Evolutionary conservation across 2,329 filamentous ascomycete genomes (phyloP), one percentile per base, ranked within the genome.

Genomic region (Parastagonospora avenae): DNA sequence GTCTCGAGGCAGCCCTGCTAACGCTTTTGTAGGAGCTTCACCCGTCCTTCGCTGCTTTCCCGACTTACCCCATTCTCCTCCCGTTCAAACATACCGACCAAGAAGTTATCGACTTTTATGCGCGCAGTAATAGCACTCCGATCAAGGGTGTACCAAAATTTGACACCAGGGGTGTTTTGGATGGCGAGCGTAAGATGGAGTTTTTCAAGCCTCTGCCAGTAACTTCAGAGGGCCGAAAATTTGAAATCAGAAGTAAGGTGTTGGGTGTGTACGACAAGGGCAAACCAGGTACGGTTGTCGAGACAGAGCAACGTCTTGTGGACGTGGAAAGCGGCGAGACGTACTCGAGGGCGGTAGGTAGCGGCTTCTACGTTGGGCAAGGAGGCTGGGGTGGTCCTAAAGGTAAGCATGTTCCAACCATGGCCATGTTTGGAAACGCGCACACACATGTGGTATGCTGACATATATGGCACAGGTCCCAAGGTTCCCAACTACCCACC

Each of bases 221-320:
- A 0, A 83, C 84, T 6, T 92, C 87, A 33, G 85, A 80, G 9
- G 91, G 90, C 53, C 80, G 80, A 58, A 85, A 83, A 57, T 94
- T 95, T 73, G 88, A 94, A 79, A 77, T 90, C 56, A 84, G 89
- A 62, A 86, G 82, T 66, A 92, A 88, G 71, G 89, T 95, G 19
- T 74, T 95, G 15, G 91, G 91, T 43, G 89, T 95, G 32, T 95
- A 94, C 74, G 91, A 96, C 78, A 96, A 95, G 80, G 91, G 91
- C 65, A 89, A 90, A 61, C 84, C 90, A 0, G 90, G 90, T 50
- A 89, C 87, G 8, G 91, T 96, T 2, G 80, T 94, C 33, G 91
- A 95, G 76, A 88, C 85, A 4, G 88, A 95, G 79, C 84, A 85
- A 56, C 81, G 88, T 48, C 82, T 95, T 39, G 89, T 94, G 16